A percentile compares a stretch with the other conserved stretches of the same genome.
Evolutionary conservation across 2,329 filamentous ascomycete species (phyloP).

Genomic region (Colletotrichum lindemuthianum): DNA sequence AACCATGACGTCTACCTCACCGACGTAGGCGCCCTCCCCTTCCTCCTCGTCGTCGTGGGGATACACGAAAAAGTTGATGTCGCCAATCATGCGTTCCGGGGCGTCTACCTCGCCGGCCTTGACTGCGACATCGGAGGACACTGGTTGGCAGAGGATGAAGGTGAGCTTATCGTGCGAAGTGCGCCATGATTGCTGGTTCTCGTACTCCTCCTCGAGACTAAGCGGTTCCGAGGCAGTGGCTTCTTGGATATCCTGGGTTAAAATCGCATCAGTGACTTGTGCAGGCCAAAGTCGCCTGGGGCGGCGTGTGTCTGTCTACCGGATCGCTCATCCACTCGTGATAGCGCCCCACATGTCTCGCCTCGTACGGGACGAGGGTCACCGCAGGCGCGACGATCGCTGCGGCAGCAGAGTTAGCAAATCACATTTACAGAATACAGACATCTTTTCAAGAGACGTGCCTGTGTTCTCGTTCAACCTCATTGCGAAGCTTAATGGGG

Average conservation of each 20-base stretch:
- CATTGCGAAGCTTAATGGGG: constrained; percentile 45
- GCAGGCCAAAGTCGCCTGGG: no score
- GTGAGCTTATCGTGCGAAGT: constrained; percentile 86
- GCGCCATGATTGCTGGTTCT: constrained; percentile 91
- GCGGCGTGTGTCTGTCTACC: constrained; percentile 48
- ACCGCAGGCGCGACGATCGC: constrained; percentile 73
- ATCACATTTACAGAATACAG: background rate
- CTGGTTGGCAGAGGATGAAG: constrained; percentile 80
- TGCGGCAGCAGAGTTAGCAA: constrained; percentile 46
- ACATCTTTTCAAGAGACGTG: constrained; percentile 37
- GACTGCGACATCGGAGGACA: constrained; percentile 21
- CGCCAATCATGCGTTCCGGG: constrained; percentile 71
- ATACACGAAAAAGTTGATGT: constrained; percentile 84
- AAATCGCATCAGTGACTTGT: background rate
- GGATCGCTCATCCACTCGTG: constrained; percentile 93
- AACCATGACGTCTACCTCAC: constrained; percentile 90
- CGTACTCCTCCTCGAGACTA: constrained; percentile 82
- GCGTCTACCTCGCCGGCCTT: constrained; percentile 61
- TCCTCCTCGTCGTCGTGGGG: constrained; percentile 63
- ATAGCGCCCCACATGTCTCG: constrained; percentile 83
- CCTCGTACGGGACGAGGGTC: constrained; percentile 85
- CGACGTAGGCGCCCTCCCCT: constrained; percentile 56
- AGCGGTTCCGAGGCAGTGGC: constrained; percentile 90
- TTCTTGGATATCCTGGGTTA: constrained; percentile 76
- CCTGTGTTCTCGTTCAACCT: constrained; percentile 57